A percentile compares a stretch with the other conserved stretches of the same genome.
phyloP scores from a whole-genome alignment of 2,329 filamentous ascomycete species.

The Nemania sp. region DNA sequence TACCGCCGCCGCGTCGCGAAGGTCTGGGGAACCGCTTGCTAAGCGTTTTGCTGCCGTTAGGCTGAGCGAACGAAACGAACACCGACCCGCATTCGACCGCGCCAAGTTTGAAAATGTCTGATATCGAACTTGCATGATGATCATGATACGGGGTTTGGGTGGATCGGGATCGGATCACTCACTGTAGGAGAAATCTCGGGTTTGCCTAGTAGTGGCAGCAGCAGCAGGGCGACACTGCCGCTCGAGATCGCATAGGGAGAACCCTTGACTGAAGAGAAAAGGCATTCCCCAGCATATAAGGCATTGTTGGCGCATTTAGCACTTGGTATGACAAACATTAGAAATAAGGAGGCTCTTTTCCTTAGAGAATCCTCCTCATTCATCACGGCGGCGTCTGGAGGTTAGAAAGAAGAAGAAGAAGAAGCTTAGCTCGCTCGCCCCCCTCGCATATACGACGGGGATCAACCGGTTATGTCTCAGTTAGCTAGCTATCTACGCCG shows the following conservation, averaged over 20 bases:
- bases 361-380: not conserved
- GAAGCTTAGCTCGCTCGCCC: not conserved
- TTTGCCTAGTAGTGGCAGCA: not conserved
- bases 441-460: slow-evolving; percentile 5
- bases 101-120: slow-evolving; percentile 32
- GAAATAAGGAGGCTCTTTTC: not conserved
- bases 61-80: slow-evolving; percentile 40
- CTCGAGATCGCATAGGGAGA: not conserved
- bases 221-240: not conserved
- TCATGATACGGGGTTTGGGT: not conserved
- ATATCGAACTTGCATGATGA: slow-evolving; percentile 12
- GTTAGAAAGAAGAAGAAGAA: no score
- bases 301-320: not conserved
- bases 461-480: not conserved
- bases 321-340: not conserved
- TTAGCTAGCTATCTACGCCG: slow-evolving; percentile 16
- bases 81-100: slow-evolving; percentile 41
- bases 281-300: not conserved
- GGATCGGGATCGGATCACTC: no score
- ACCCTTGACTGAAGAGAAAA: not conserved
- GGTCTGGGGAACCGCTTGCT: slow-evolving; percentile 43
- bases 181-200: not conserved
- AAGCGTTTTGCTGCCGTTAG: slow-evolving; percentile 47
- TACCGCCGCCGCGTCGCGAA: slow-evolving; percentile 21
- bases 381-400: not conserved